phyloP scores from a whole-genome alignment of 768 basidiomycete species.

The Auriscalpium orientale region DNA sequence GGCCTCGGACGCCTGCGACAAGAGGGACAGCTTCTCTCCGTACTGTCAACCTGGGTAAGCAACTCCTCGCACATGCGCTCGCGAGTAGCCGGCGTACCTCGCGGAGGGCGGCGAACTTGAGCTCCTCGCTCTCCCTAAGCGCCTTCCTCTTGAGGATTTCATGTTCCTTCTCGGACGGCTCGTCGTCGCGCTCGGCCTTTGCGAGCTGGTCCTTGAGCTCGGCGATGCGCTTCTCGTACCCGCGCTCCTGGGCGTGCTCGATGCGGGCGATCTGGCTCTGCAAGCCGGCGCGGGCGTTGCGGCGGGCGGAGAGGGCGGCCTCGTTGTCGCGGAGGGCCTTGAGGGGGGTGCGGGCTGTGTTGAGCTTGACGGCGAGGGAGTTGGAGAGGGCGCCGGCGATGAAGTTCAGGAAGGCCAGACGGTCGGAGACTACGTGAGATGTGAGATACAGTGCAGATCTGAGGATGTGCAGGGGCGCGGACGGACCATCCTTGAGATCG shows the following conservation, averaged over 20 bases:
- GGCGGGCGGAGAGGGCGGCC: constrained; percentile 47
- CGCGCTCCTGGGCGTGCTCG: constrained; percentile 60
- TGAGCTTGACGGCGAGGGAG: constrained; percentile 53
- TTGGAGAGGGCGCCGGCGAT: constrained; percentile 60
- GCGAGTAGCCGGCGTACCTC: constrained; percentile 42
- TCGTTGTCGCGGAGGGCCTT: constrained; percentile 74
- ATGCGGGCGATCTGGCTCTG: constrained; percentile 55
- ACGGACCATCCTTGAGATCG: constrained; percentile 71
- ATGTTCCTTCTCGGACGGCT: constrained; percentile 59
- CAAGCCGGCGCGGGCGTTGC: constrained; percentile 50
- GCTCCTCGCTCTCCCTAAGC: constrained; percentile 62
- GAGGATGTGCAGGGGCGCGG: neutral
- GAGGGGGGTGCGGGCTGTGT: constrained; percentile 55
- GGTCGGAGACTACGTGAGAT: constrained; percentile 53
- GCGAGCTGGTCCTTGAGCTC: constrained; percentile 67
- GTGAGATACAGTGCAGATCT: neutral
- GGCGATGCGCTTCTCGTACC: constrained; percentile 55
- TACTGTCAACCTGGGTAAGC: constrained; percentile 38
- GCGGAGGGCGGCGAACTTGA: constrained; percentile 75
- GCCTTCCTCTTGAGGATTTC: constrained; percentile 71
- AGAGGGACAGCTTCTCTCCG: constrained; percentile 68
- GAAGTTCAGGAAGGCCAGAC: constrained; percentile 76
- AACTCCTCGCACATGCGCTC: constrained; percentile 3
- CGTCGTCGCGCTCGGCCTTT: constrained; percentile 57
- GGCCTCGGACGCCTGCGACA: constrained; percentile 63